Evolutionary conservation across 257 asterid genomes (phyloP).

Genomic region (Nicotiana paniculata): DNA sequence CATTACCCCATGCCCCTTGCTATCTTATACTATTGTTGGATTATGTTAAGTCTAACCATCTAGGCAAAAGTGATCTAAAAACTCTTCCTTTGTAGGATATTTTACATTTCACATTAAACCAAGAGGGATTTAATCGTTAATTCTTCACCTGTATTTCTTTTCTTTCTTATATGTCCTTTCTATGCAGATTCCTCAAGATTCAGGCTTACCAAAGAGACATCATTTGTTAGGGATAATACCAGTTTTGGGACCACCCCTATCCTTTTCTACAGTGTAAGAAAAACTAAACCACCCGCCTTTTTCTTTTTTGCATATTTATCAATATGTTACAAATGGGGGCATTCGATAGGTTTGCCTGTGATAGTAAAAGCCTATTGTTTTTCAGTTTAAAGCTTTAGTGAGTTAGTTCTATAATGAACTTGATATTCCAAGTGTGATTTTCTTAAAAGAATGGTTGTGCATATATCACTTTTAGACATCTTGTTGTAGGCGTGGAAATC

Average conservation of each 20-base stretch:
- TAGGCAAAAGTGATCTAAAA: background rate
- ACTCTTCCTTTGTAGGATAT: background rate
- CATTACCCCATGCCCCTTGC: background rate
- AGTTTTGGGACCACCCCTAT: conserved; percentile 60
- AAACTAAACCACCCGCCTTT: background rate
- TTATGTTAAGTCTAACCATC: background rate
- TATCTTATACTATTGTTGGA: background rate
- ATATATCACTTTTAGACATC: background rate
- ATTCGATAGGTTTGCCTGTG: background rate
- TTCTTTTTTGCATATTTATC: background rate
- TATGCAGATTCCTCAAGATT: conserved; percentile 66
- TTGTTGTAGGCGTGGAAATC: background rate
- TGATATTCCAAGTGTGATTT: background rate
- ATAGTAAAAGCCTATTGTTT: background rate
- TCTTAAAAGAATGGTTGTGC: background rate
- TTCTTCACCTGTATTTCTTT: background rate
- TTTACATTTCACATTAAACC: background rate
- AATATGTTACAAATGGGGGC: background rate
- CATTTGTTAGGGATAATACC: conserved; percentile 78
- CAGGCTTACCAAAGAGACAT: conserved; percentile 90
- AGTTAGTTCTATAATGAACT: background rate
- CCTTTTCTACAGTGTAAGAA: conserved; percentile 68
- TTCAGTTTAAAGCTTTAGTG: background rate
- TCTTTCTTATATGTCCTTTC: background rate
- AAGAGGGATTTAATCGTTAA: background rate